Conservation (phyloP, 2,329 filamentous ascomycete species). For the Talaromyces sp. region DNA sequence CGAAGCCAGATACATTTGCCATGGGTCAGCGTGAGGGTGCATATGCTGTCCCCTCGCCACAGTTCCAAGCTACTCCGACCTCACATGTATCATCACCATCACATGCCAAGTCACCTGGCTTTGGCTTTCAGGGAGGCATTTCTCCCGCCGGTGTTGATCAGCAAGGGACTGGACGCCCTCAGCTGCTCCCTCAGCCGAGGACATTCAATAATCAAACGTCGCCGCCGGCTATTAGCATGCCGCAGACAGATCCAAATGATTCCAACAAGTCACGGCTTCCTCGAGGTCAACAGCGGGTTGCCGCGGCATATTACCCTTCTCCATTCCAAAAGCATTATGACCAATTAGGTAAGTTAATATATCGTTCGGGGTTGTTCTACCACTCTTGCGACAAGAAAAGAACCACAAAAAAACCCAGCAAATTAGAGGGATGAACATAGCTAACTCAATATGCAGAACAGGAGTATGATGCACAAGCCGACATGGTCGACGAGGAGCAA, state of each 20-base stretch:
- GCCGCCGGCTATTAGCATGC: slow-evolving; percentile 37
- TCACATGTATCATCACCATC: slow-evolving; percentile 74
- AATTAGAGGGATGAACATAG: neutral
- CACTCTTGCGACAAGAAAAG: neutral
- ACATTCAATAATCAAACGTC: slow-evolving; percentile 36
- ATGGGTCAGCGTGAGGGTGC: slow-evolving; percentile 54
- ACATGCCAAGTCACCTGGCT: slow-evolving; percentile 64
- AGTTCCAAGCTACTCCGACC: slow-evolving; percentile 78
- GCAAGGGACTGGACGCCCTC: slow-evolving; percentile 54
- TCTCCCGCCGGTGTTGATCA: slow-evolving; percentile 63
- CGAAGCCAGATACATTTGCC: slow-evolving; percentile 58
- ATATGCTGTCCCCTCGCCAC: slow-evolving; percentile 61
- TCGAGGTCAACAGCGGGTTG: slow-evolving; percentile 34
- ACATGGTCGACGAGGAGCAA: slow-evolving; percentile 83
- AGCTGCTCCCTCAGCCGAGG: slow-evolving; percentile 45
- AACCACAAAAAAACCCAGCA: neutral
- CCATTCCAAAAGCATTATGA: slow-evolving; percentile 94
- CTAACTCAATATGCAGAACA: slow-evolving; percentile 69
- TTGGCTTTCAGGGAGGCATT: slow-evolving; percentile 62
- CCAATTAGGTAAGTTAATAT: slow-evolving; percentile 80
- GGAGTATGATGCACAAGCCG: slow-evolving; percentile 90
- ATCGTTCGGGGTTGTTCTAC: too few relatives aligned
- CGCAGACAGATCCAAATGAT: slow-evolving; percentile 41
- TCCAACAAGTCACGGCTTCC: slow-evolving; percentile 37
- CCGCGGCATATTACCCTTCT: slow-evolving; percentile 72